Evolutionary conservation across 208 protist genomes (phyloP), one percentile per base, ranked within the genome.

Genomic region (Leishmania aethiopica): DNA sequence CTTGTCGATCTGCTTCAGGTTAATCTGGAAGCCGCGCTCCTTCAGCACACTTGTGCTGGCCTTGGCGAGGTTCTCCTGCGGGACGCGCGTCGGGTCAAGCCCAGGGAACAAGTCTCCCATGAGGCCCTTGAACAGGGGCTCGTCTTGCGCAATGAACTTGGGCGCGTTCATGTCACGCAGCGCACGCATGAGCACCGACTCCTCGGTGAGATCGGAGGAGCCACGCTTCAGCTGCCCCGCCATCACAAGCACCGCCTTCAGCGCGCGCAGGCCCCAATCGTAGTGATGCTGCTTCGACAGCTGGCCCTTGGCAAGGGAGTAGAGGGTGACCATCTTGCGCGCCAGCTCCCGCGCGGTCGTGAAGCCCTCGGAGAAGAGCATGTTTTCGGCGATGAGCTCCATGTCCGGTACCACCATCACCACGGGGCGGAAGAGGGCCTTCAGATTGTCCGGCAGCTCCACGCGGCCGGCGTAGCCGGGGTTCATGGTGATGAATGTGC

Each of bases 401-500:
- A 99, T 97, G 85, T 99, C 97, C 25, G 99, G 99, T 40, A 99
- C 97, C 28, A 99, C 98, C 99, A 99, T 99, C 69, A 99, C 98
- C 37, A 99, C 98, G 11, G 99, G 98, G 62, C 99, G 95, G 90
- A 99, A 99, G 51, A 99, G 94, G 1, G 99, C 97, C 93, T 99
- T 99, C 35, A 99, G 89, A 87, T 99, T 99, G 85, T 99, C 99
- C 2, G 99, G 99, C 74, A 99, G 92, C 91, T 99, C 99, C 3
- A 99, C 96, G 78, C 99, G 97, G 57, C 99, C 99, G n/a, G 99
- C 99, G 89, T 99, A 99, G 80, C 99, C 99, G 5, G 99, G 99
- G 88, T 99, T 99, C 99, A 99, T 99, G 40, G 99, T 99, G 86
- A 99, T 99, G 91, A 99, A 99, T 55, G 99, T 97, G 86, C 99